A percentile compares a stretch with the other conserved stretches of the same genome.
Conservation (phyloP, 2,329 filamentous ascomycete species). For the Colletotrichum neosansevieriae region DNA sequence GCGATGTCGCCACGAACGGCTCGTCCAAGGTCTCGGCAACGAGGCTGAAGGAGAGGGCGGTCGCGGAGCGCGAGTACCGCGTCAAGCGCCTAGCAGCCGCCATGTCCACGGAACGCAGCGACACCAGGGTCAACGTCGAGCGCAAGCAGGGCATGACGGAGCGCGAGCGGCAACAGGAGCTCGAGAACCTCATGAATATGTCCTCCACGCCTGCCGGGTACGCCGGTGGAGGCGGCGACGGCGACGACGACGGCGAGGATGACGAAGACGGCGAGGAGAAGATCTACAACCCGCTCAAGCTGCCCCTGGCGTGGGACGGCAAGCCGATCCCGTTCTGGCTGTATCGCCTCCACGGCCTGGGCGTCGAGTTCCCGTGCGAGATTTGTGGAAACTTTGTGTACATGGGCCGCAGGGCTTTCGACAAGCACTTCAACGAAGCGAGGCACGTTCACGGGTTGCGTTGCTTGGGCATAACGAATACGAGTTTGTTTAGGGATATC, state of each 20-base stretch:
- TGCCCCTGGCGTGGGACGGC: slow-evolving; percentile 96
- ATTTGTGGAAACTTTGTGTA: slow-evolving; percentile 99
- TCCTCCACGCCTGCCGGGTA: slow-evolving; percentile 59
- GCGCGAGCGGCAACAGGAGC: slow-evolving; percentile 91
- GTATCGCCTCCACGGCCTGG: slow-evolving; percentile 94
- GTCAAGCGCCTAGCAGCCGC: slow-evolving; percentile 82
- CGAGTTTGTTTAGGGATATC: slow-evolving; percentile 92
- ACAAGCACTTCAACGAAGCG: slow-evolving; percentile 98
- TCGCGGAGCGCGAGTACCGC: slow-evolving; percentile 89
- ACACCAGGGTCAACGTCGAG: slow-evolving; percentile 95
- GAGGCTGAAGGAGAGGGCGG: slow-evolving; percentile 85
- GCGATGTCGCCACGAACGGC: slow-evolving; percentile 44
- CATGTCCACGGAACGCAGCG: slow-evolving; percentile 88
- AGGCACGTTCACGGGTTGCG: slow-evolving; percentile 94
- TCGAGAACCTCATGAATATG: slow-evolving; percentile 81
- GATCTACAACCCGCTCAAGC: slow-evolving; percentile 96
- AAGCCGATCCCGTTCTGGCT: slow-evolving; percentile 99
- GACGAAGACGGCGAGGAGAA: slow-evolving; percentile 85
- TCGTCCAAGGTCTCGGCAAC: slow-evolving; percentile 53
- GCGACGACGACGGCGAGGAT: slow-evolving; percentile 67
- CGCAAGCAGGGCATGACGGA: slow-evolving; percentile 98
- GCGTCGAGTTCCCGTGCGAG: slow-evolving; percentile 95
- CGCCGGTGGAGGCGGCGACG: slow-evolving; percentile 43
- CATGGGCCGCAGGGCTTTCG: slow-evolving; percentile 94
- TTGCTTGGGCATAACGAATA: slow-evolving; percentile 93